Conservation (phyloP, 768 basidiomycete genomes). For the Clathrus columnatus region DNA sequence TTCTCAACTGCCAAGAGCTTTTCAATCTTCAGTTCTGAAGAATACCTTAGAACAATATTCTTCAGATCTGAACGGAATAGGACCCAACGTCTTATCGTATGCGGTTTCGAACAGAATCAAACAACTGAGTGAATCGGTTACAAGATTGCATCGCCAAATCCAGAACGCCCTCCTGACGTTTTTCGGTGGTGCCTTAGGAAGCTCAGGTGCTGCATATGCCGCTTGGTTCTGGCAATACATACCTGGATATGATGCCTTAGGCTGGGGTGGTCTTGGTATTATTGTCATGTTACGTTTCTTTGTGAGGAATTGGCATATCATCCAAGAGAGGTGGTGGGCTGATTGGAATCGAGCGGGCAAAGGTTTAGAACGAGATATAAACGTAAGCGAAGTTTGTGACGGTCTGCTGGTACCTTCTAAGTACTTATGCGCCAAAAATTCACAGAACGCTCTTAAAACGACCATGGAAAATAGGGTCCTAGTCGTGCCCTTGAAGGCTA, state of each 20-base stretch:
- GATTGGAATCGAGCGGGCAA: slow-evolving; percentile 56
- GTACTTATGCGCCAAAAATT: neutral
- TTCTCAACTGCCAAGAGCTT: slow-evolving; percentile 29
- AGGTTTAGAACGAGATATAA: slow-evolving; percentile 56
- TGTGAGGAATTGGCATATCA: slow-evolving; percentile 58
- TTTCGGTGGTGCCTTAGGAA: slow-evolving; percentile 38
- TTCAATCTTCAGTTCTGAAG: slow-evolving; percentile 46
- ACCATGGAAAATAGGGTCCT: slow-evolving; percentile 45
- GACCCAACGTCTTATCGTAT: slow-evolving; percentile 35
- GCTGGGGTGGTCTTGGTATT: slow-evolving; percentile 45
- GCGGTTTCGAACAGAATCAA: slow-evolving; percentile 44
- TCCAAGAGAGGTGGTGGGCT: slow-evolving; percentile 57
- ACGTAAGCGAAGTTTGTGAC: slow-evolving; percentile 30
- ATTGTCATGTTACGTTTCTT: slow-evolving; percentile 50
- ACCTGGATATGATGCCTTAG: slow-evolving; percentile 42
- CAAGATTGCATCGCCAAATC: slow-evolving; percentile 52
- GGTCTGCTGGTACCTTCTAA: slow-evolving; percentile 1
- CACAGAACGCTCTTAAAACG: slow-evolving; percentile 38
- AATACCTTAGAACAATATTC: slow-evolving; percentile 50
- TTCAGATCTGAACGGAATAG: slow-evolving; percentile 37
- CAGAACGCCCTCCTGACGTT: slow-evolving; percentile 48
- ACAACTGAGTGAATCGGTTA: slow-evolving; percentile 50
- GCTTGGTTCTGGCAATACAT: slow-evolving; percentile 46
- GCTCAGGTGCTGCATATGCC: slow-evolving; percentile 49
- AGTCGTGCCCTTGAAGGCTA: slow-evolving; percentile 42